Conservation (phyloP, 2,329 filamentous ascomycete species). For the Spiromastix sp. region DNA sequence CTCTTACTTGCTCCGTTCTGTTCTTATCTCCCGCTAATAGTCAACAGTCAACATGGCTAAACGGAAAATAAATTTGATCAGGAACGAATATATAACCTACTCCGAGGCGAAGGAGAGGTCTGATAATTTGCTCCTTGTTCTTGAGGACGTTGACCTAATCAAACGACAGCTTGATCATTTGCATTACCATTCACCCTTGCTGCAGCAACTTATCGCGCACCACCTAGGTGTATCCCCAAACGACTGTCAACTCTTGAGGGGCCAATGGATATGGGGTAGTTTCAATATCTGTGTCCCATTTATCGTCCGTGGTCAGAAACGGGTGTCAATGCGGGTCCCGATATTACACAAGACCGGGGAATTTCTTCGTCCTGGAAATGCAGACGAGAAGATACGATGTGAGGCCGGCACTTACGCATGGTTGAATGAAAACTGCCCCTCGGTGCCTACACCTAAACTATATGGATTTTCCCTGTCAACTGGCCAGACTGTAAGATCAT, state of each 20-base stretch:
- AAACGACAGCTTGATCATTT: slow-evolving; percentile 4
- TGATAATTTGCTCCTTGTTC: too few relatives aligned
- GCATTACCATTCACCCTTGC: slow-evolving; percentile 1
- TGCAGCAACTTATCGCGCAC: slow-evolving; percentile 8
- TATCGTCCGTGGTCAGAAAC: neutral
- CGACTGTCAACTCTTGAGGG: slow-evolving; percentile 6
- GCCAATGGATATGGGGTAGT: slow-evolving; percentile 20
- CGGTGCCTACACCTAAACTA: slow-evolving; percentile 11
- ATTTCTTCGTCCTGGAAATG: slow-evolving; percentile 8
- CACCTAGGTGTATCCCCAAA: slow-evolving; percentile 9
- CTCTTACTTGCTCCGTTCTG: too few relatives aligned
- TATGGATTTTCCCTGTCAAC: slow-evolving; percentile 12
- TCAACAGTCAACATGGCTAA: too few relatives aligned
- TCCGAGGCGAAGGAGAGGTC: too few relatives aligned
- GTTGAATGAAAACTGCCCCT: slow-evolving; percentile 9
- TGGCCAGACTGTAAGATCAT: slow-evolving; percentile 11
- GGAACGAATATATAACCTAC: too few relatives aligned
- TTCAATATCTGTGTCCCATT: slow-evolving; percentile 27
- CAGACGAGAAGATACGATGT: slow-evolving; percentile 10
- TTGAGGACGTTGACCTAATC: neutral
- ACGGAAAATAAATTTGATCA: too few relatives aligned
- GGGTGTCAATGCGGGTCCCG: slow-evolving; percentile 8
- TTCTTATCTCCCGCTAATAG: too few relatives aligned
- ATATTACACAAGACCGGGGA: slow-evolving; percentile 8
- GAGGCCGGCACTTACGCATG: slow-evolving; percentile 9